These are phyloP conservation scores for Exophiala sideris DNA, from an alignment of 2,329 filamentous ascomycete species.

Conservation along the genomic window DNA sequence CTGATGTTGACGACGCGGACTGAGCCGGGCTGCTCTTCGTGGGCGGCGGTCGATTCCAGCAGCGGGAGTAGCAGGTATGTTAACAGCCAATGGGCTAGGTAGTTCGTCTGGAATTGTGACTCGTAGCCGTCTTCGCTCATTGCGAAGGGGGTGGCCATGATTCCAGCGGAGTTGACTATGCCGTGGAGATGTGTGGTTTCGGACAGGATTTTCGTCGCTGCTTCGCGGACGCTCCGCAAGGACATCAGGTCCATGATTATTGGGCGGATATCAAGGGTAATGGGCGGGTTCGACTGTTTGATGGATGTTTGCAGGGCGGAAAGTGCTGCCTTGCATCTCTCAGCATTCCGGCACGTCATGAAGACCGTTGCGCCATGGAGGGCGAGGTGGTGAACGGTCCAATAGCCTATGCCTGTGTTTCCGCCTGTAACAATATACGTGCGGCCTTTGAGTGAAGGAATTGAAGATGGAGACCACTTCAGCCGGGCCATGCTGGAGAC, in stretches of 20 bases:
- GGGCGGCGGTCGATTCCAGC: conserved; percentile 29
- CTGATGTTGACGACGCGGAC: conserved; percentile 32
- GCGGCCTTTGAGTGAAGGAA: conserved; percentile 44
- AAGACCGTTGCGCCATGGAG: conserved; percentile 42
- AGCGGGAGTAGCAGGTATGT: conserved; percentile 41
- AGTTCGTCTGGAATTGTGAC: conserved; percentile 38
- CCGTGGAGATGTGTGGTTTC: conserved; percentile 37
- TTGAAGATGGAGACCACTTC: conserved; percentile 38
- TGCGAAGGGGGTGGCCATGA: conserved; percentile 35
- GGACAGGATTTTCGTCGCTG: conserved; percentile 33
- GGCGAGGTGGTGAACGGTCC: conserved; percentile 41
- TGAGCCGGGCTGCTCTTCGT: not conserved
- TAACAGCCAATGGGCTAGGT: conserved; percentile 40
- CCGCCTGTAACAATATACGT: conserved; percentile 48
- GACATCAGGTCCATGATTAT: conserved; percentile 17
- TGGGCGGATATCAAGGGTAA: conserved; percentile 17
- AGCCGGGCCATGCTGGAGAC: conserved; percentile 16
- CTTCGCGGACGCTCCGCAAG: conserved; percentile 30
- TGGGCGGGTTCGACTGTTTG: conserved; percentile 30
- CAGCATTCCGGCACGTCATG: conserved; percentile 38
- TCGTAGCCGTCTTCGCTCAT: conserved; percentile 36
- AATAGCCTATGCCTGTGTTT: conserved; percentile 50
- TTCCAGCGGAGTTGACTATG: conserved; percentile 44
- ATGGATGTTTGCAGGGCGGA: conserved; percentile 33
- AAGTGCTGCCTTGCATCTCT: conserved; percentile 34